Evolutionary conservation across 805 yeast species (phyloP), one percentile per base, ranked within the genome.

Genomic region (Candida awuae): DNA sequence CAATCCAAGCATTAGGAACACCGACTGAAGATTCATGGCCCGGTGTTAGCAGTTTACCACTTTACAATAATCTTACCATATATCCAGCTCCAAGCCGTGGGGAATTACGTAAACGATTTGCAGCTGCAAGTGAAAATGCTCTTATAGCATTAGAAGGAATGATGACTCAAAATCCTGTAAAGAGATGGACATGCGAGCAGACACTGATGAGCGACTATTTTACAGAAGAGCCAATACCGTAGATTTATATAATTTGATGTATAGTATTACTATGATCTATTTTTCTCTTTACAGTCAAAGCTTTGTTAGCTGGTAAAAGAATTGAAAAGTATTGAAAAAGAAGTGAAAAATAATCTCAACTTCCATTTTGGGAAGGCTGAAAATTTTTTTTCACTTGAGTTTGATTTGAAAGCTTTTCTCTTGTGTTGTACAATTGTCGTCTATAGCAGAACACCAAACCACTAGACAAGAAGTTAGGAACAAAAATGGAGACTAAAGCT

Each of bases 21-120:
- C 98, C 99, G 4, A 84, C 94, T 0, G 96, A 88, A 48, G 77
- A 71, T 23, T 77, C 68, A 2, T 92, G 98, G 98, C 94, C 95
- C 0, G 84, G 86, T 34, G 94, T 90, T 2, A 73, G 88, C 1
- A 67, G 73, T 43, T 68, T 92, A 36, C 92, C 95, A 0, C 67
- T 75, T 20, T 92, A 84, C 56, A 76, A 81, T 51, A 75, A 84
- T 27, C 63, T 84, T 46, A 74, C 75, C 31, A 73, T 78, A 20
- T 88, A 84, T 54, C 95, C 97, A 3, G 78, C 79, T 13, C 97
- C 97, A 0, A 71, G 87, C 0, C 66, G 84, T 46, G 77, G 71
- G 40, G 97, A 88, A 59, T 63, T 87, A 42, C 70, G 94, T 51
- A 80, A 77, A 47, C 62, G 96, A 46, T 88, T 88, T 56, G 76